Evolutionary conservation across 2,329 filamentous ascomycete genomes (phyloP).

Genomic region (Aspergillus brasiliensis): DNA sequence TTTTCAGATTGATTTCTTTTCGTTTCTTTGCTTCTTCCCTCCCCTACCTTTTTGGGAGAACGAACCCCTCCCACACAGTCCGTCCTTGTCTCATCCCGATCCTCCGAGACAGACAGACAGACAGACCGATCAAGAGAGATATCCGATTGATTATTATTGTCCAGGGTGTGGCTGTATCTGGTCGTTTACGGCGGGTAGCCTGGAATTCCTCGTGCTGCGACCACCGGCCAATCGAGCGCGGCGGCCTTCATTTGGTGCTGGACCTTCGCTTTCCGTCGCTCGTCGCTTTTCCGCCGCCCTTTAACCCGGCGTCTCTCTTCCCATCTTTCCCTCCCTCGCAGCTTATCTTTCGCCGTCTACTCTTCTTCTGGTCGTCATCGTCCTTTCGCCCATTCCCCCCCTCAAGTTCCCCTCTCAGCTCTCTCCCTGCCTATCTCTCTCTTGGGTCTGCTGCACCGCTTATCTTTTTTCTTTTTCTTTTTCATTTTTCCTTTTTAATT

Average conservation of each 20-base stretch:
- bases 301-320: neutral
- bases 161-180: conserved; percentile 15
- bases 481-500: neutral
- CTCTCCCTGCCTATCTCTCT: neutral
- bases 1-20: neutral
- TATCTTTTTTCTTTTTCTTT: neutral
- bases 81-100: too few species aligned
- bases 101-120: too few species aligned
- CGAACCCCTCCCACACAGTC: neutral
- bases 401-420: conserved; percentile 5
- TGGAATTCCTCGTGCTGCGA: conserved; percentile 26
- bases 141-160: conserved; percentile 2
- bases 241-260: neutral
- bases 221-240: neutral
- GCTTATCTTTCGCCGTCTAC: neutral
- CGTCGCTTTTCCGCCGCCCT: neutral
- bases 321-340: conserved; percentile 4
- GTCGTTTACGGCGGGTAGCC: conserved; percentile 39
- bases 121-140: too few species aligned
- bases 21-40: neutral
- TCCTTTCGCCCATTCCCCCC: neutral
- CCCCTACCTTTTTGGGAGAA: neutral
- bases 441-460: neutral
- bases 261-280: neutral
- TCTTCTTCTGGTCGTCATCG: neutral